Evolutionary conservation across 768 basidiomycete species (phyloP).

Genomic region (Phanerochaete sordida): DNA sequence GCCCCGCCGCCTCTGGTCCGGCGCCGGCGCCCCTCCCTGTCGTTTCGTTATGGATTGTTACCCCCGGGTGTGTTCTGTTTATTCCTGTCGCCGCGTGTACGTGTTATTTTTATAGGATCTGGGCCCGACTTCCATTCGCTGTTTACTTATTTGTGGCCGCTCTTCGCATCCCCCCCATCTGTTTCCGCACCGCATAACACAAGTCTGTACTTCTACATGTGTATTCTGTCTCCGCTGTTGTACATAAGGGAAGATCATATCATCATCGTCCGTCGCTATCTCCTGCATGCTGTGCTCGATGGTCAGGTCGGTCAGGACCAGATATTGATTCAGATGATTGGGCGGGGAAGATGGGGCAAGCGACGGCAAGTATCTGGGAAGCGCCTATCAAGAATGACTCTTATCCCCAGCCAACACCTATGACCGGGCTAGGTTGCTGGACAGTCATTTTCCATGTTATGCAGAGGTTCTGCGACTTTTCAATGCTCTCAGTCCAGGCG

Average conservation of each 20-base stretch:
- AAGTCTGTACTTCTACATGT: slow-evolving; percentile 6
- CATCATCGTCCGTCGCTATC: not conserved
- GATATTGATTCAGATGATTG: too few species aligned
- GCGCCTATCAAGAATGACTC: too few species aligned
- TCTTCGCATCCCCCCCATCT: not conserved
- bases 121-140: not conserved
- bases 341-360: too few species aligned
- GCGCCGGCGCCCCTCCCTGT: not conserved
- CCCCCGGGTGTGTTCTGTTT: not conserved
- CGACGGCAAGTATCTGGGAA: too few species aligned
- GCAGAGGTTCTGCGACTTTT: too few species aligned
- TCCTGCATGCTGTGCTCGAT: too few species aligned
- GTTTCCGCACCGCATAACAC: not conserved
- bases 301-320: too few species aligned
- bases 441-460: too few species aligned
- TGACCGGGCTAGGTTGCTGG: too few species aligned
- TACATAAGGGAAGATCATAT: not conserved
- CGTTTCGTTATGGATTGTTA: too few species aligned
- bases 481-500: too few species aligned
- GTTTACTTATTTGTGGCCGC: not conserved
- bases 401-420: too few species aligned
- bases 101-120: slow-evolving; percentile 4
- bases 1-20: not conserved
- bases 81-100: not conserved
- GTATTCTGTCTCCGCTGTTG: not conserved